phyloP scores from a whole-genome alignment of 2,329 filamentous ascomycete genomes.

The Allantophomopsis cytisporea region DNA sequence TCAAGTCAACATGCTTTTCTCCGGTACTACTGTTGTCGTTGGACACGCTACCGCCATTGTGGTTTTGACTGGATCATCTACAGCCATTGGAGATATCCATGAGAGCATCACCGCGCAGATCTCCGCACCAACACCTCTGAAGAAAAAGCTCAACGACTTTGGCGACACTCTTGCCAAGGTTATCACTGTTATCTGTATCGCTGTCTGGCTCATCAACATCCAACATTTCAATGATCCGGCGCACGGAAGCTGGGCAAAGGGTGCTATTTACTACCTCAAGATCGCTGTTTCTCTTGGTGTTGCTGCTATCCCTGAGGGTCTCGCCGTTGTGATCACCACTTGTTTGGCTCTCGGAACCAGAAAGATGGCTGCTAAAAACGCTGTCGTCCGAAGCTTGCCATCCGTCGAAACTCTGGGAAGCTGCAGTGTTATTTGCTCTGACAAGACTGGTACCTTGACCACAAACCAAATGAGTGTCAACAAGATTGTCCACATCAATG shows the following conservation, averaged over 20 bases:
- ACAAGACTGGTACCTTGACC: conserved; percentile 96
- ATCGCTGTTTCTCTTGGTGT: conserved; percentile 97
- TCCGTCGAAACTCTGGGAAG: conserved; percentile 97
- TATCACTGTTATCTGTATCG: conserved; percentile 89
- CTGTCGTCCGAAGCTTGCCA: conserved; percentile 87
- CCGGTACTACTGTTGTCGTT: conserved; percentile 91
- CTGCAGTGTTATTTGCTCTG: conserved; percentile 98
- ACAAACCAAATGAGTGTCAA: conserved; percentile 99
- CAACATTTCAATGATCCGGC: conserved; percentile 91
- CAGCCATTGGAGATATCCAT: conserved; percentile 96
- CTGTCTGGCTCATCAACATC: conserved; percentile 98
- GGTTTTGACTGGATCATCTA: conserved; percentile 76
- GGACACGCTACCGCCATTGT: conserved; percentile 87
- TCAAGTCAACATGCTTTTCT: conserved; percentile 96
- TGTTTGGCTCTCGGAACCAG: conserved; percentile 90
- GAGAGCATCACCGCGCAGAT: conserved; percentile 98
- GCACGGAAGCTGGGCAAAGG: conserved; percentile 89
- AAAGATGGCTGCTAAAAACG: conserved; percentile 98
- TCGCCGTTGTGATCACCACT: conserved; percentile 98
- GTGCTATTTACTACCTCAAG: conserved; percentile 98
- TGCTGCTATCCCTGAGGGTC: conserved; percentile 91
- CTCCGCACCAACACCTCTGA: conserved; percentile 89
- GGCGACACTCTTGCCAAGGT: conserved; percentile 94
- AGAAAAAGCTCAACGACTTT: conserved; percentile 98
- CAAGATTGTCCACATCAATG: conserved; percentile 75